Conservation (phyloP, 306 rosid species). For the Astragalus membranaceus region DNA sequence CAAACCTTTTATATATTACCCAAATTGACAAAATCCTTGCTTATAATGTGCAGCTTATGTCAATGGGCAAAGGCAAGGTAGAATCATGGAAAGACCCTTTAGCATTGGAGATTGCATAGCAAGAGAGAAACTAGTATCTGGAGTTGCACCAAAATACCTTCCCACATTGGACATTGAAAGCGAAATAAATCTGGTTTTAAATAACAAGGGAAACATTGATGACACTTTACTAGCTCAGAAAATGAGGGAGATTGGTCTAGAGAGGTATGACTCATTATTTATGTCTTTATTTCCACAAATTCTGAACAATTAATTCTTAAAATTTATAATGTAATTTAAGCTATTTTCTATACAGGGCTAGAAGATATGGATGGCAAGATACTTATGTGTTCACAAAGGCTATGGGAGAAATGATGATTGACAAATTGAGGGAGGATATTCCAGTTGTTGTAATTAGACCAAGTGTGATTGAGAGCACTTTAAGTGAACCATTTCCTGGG, state of each 20-base stretch:
- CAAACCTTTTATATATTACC: background rate
- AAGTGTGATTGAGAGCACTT: slow-evolving; percentile 94
- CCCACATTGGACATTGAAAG: slow-evolving; percentile 59
- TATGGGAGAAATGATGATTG: slow-evolving; percentile 96
- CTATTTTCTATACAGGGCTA: slow-evolving; percentile 49
- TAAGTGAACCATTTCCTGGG: slow-evolving; percentile 84
- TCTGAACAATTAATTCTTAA: background rate
- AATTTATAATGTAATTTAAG: slow-evolving; percentile 5
- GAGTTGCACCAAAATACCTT: slow-evolving; percentile 29
- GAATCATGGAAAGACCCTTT: slow-evolving; percentile 76
- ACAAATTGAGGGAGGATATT: slow-evolving; percentile 66
- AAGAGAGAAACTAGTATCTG: slow-evolving; percentile 40
- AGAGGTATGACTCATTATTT: slow-evolving; percentile 36
- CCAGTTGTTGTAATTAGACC: slow-evolving; percentile 87
- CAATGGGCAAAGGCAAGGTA: slow-evolving; percentile 95
- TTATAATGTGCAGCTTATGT: slow-evolving; percentile 61
- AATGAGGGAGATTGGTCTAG: slow-evolving; percentile 76
- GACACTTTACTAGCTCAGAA: slow-evolving; percentile 50
- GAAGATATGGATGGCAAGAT: slow-evolving; percentile 87
- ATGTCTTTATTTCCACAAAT: background rate
- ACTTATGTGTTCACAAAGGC: slow-evolving; percentile 97
- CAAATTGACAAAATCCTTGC: background rate
- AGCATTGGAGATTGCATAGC: slow-evolving; percentile 68
- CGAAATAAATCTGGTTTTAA: slow-evolving; percentile 59
- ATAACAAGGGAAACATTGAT: slow-evolving; percentile 37